Evolutionary conservation across 306 rosid species (phyloP).

Genomic region (Sindora glabra): DNA sequence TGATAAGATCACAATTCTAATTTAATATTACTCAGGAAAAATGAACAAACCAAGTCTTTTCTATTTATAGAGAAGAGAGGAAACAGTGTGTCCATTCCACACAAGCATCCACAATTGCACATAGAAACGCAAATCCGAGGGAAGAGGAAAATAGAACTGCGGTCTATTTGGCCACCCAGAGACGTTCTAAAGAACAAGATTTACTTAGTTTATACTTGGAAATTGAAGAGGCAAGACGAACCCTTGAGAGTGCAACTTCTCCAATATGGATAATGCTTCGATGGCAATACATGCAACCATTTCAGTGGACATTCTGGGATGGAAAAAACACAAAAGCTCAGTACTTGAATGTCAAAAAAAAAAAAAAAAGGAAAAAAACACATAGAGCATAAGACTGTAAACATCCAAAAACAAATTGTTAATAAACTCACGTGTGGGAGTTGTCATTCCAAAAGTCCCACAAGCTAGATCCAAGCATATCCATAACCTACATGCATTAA

Average conservation of each 20-base stretch:
- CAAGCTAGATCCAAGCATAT: conserved; percentile 90
- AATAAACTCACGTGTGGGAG: conserved; percentile 51
- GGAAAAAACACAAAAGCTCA: neutral
- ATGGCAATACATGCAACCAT: conserved; percentile 99
- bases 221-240: conserved; percentile 22
- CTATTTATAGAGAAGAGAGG: too few relatives aligned
- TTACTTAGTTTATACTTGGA: neutral
- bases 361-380: too few relatives aligned
- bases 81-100: too few relatives aligned
- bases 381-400: too few relatives aligned
- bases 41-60: too few relatives aligned
- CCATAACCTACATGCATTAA: conserved; percentile 65
- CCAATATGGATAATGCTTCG: conserved; percentile 95
- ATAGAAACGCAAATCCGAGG: too few relatives aligned
- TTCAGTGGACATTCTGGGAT: conserved; percentile 80
- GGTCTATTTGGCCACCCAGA: too few relatives aligned
- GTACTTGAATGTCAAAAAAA: neutral
- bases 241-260: conserved; percentile 95
- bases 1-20: too few relatives aligned
- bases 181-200: neutral
- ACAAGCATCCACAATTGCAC: too few relatives aligned
- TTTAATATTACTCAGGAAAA: too few relatives aligned
- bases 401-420: conserved; percentile 1
- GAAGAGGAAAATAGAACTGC: neutral
- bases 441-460: conserved; percentile 88